Evolutionary conservation across 2,329 filamentous ascomycete genomes (phyloP), one percentile per base, ranked within the genome.

Genomic region (Sclerotinia spermophila): DNA sequence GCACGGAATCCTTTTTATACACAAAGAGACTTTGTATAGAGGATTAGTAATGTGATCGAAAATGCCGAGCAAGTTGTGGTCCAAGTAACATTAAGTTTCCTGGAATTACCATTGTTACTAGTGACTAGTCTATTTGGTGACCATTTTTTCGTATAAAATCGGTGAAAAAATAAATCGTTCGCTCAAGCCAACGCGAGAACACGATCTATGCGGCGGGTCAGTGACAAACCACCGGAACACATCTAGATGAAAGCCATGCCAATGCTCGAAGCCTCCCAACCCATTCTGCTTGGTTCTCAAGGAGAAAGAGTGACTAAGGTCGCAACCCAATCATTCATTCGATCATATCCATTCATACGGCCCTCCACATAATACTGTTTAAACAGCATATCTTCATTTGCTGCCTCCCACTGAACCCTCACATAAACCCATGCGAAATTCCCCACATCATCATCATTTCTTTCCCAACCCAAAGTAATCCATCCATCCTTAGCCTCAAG

Each of bases 341-440:
- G 62, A 66, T 70, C 60, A 30, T 53, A 55, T 1, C 68, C 68
- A 66, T 58, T 48, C 68, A 70, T 70, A 24, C 21, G 1, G 1
- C 68, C 68, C 27, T 70, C 68, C 35, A 70, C 30, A 42, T 53
- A 66, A 66, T 66, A 70, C 68, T 66, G 42, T 24, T 51, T 58
- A 27, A 35, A 45, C 38, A 45, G 17, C 68, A 70, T 70, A 51
- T 66, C 51, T 19, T 48, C 11, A 15, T 11, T 30, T 21, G 68
- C 60, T 33, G 7, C 6, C 8, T 27, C 38, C 53, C 53, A 70
- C 1, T 2, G 30, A 5, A 58, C 15, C 35, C 33, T 66, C 38
- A 56, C 68, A 48, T 58, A 66, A 2, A 66, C 48, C 68, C 68
- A 70, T 1, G 68, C 51, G 35, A 70, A 70, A 58, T 70, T 70